Base-by-base conservation (phyloP, 345 rosid species). In the Noccaea caerulescens region DNA sequence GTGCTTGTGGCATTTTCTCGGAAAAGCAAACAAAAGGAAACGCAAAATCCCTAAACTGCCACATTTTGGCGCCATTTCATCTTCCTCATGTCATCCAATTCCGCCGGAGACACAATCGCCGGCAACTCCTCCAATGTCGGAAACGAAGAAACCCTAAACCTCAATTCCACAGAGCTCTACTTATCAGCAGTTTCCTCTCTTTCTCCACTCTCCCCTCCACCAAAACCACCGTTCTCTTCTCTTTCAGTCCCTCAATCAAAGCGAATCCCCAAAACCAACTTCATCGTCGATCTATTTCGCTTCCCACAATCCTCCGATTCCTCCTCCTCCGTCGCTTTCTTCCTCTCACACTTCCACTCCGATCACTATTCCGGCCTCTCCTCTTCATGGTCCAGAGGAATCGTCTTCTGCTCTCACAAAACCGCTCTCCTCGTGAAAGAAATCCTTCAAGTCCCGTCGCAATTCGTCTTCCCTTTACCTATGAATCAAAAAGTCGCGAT, bases 311-410 rank as follows among this genome's bases (percentile, higher is more conserved):
- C 85, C 30, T 68, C 80, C 56, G 54, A 66, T 64, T 56, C 65
- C 67, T 81, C 62, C 74, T 68, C 90, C 30, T 68, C 90, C 56
- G 56, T 59, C 63, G 72, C 92, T 37, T 90, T 87, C 80, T 88
- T 93, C 80, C 98, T 93, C 62, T 87, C 96, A 44, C 96, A 93
- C 79, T 91, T 93, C 83, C 97, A 93, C 77, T 85, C 94, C 63
- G 97, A 93, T 37, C 98, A 88, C 69, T 91, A 91, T 69, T 56
- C 86, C 25, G 97, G 96, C 65, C 89, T 93, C 56, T 76, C 87
- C 66, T 55, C 85, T 38, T 45, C 84, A 50, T 93, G 98, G 97
- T 84, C 87, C n/a, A 64, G 79, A 51, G 98, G 97, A 52, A 72
- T 91, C 45, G 76, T 93, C 41, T 90, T 85, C 80, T 88, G 96